Percentiles rank a stretch among this genome's conserved stretches.
Evolutionary conservation across 2,329 filamentous ascomycete genomes (phyloP).

Genomic region (Aspergillus alliaceus): DNA sequence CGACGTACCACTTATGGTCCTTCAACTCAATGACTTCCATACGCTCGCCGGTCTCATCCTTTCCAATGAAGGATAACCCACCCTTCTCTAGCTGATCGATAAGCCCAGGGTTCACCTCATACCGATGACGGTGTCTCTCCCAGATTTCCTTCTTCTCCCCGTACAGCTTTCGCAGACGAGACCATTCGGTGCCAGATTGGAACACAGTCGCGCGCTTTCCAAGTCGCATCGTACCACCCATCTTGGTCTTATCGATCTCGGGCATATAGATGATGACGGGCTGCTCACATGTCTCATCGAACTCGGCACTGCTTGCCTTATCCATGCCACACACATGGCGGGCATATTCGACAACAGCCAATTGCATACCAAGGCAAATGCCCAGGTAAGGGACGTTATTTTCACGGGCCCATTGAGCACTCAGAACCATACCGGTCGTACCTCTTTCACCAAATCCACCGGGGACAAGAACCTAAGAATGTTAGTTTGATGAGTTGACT

Average conservation of each 20-base stretch:
- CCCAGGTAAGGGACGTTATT: slow-evolving; percentile 81
- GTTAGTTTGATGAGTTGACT: not conserved
- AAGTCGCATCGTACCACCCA: slow-evolving; percentile 86
- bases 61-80: slow-evolving; percentile 75
- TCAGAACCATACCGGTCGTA: slow-evolving; percentile 85
- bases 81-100: slow-evolving; percentile 66
- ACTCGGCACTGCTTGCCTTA: slow-evolving; percentile 57
- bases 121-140: slow-evolving; percentile 84
- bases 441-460: slow-evolving; percentile 82
- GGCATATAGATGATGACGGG: slow-evolving; percentile 89
- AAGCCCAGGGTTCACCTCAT: slow-evolving; percentile 83
- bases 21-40: slow-evolving; percentile 83
- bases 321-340: slow-evolving; percentile 69
- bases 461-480: not conserved
- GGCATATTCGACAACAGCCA: slow-evolving; percentile 87
- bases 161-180: slow-evolving; percentile 73
- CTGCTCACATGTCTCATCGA: slow-evolving; percentile 58
- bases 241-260: slow-evolving; percentile 72
- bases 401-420: slow-evolving; percentile 82
- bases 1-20: slow-evolving; percentile 81
- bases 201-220: slow-evolving; percentile 74
- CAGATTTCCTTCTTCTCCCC: slow-evolving; percentile 55
- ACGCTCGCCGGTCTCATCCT: slow-evolving; percentile 73
- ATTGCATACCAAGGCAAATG: slow-evolving; percentile 89
- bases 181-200: slow-evolving; percentile 75